Evolutionary conservation across 345 rosid species (phyloP), one percentile per base, ranked within the genome.

Genomic region (Heritiera littoralis): DNA sequence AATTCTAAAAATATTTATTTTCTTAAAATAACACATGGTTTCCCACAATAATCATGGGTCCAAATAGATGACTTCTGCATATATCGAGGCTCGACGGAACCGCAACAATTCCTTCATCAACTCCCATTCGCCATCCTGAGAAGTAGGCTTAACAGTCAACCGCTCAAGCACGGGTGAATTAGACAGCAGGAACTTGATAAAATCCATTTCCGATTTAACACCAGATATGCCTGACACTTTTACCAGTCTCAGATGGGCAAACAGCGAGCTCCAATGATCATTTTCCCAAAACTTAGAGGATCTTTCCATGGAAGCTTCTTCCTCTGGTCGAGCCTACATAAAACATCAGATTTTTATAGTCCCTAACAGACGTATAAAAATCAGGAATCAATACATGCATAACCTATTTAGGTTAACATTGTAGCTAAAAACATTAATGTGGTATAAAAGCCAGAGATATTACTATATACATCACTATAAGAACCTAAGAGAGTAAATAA

Each of bases 91-190:
- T 46, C 93, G 84, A 38, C 87, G 87, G 77, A 90, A 89, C 54
- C 88, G 88, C 80, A 92, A 79, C 86, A 90, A 74, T 51, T 88
- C 88, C 82, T 92, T 92, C 61, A 85, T 45, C 80, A 92, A 65
- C 59, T 80, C 89, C 88, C 86, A 84, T 59, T 85, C 86, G 66
- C 89, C 91, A 61, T 84, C 84, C 9, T 32, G 55, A 5, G 88
- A 78, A 46, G 83, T 77, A 20, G 92, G 93, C 80, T 84, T 90
- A 30, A 91, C 66, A 40, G 87, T 85, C 92, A 91, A 80, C 79
- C 65, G 88, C 81, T 91, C 93, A 12, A 91, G 92, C 35, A 80
- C 76, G 0, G 95, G 91, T 12, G 89, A 83, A 71, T 89, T 90
- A 40, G 88, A 86, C 6, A 90, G 93, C 80, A 91, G 23, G 81